These are phyloP conservation scores for Pseudogymnoascus sp. DNA, from an alignment of 2,329 filamentous ascomycete species.

Conservation along the genomic window DNA sequence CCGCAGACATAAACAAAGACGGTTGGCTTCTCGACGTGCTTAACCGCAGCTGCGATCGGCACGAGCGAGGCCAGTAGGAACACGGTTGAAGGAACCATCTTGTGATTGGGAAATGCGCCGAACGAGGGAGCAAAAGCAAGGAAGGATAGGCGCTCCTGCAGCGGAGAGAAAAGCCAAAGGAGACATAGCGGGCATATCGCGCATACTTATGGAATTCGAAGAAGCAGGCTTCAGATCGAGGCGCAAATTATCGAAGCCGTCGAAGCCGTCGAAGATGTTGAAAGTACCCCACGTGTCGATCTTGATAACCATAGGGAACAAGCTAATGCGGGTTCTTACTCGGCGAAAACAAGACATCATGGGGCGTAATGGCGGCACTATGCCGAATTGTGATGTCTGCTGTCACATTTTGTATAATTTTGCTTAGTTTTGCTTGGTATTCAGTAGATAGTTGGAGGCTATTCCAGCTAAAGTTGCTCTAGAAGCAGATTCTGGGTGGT, in stretches of 20 bases:
- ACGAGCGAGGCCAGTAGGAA: background rate
- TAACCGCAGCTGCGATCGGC: constrained; percentile 7
- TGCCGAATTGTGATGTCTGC: background rate
- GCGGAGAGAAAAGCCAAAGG: background rate
- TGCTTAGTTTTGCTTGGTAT: background rate
- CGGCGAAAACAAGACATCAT: background rate
- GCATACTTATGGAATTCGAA: constrained; percentile 1
- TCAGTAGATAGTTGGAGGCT: background rate
- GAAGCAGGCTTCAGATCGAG: background rate
- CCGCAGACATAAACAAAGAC: constrained; percentile 5
- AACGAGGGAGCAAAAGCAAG: constrained; percentile 2
- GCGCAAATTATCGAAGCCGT: background rate
- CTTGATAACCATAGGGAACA: constrained; percentile 3
- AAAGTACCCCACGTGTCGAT: constrained; percentile 11
- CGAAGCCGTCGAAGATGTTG: background rate
- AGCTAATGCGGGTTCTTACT: constrained; percentile 8
- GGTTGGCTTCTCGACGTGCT: constrained; percentile 6
- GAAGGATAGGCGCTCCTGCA: constrained; percentile 2
- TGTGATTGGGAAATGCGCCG: constrained; percentile 5
- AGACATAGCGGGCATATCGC: background rate
- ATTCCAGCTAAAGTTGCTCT: background rate
- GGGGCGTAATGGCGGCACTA: background rate
- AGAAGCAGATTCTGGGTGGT: background rate
- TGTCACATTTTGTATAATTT: background rate
- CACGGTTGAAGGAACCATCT: background rate